Percentiles rank a stretch among this genome's conserved stretches.
Conservation (phyloP, 169 alveolate species). For the Babesia gibsoni region DNA sequence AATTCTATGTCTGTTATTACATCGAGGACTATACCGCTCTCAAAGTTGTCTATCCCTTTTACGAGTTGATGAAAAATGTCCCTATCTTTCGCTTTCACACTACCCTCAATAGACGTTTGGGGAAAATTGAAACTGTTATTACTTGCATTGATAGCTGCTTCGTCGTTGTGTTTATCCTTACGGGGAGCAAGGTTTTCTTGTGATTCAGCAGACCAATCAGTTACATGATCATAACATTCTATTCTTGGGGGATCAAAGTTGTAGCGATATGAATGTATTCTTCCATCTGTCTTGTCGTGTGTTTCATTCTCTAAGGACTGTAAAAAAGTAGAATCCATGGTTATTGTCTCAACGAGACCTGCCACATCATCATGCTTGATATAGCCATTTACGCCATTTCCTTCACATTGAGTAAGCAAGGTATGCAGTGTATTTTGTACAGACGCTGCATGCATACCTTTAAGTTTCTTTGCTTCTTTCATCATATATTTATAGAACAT, state of each 20-base stretch:
- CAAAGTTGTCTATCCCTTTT: constrained; percentile 4
- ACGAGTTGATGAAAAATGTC: too few species aligned
- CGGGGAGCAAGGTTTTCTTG: too few species aligned
- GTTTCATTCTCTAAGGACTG: not conserved
- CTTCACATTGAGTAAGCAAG: not conserved
- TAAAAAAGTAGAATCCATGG: not conserved
- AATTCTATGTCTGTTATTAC: constrained; percentile 15
- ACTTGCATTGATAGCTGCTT: not conserved
- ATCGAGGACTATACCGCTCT: constrained; percentile 12
- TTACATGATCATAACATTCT: too few species aligned
- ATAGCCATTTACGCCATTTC: not conserved
- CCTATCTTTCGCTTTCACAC: too few species aligned
- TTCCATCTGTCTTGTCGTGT: not conserved
- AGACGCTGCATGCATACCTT: not conserved
- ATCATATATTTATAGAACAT: not conserved
- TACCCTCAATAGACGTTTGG: not conserved
- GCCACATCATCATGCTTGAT: not conserved
- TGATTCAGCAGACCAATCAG: too few species aligned
- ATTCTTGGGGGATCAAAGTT: not conserved
- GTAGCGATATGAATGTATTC: not conserved
- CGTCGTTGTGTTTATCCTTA: not conserved
- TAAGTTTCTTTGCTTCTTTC: not conserved
- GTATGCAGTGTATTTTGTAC: not conserved
- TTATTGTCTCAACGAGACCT: not conserved
- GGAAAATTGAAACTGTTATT: not conserved